Percentiles rank a stretch among this genome's conserved stretches.
These are phyloP conservation scores for Suhomyces kunorum DNA, from an alignment of 1,139 yeast genomes.

Conservation along the genomic window DNA sequence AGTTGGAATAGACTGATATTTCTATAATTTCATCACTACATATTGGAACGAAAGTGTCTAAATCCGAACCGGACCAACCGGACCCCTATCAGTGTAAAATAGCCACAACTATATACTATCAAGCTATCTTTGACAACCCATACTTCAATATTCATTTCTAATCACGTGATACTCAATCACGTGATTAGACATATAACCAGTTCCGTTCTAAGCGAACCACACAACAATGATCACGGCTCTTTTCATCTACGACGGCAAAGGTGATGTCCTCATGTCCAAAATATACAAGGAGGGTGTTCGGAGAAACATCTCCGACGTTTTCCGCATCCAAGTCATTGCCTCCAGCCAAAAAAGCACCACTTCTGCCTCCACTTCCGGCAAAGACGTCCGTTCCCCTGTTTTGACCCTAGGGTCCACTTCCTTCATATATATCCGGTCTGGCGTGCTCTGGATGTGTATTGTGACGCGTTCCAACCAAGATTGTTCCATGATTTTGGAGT, in stretches of 20 bases:
- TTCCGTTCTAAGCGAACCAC: not conserved
- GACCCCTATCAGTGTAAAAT: too few species aligned
- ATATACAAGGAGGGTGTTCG: slow-evolving; percentile 45
- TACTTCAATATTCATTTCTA: too few species aligned
- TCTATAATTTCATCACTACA: too few species aligned
- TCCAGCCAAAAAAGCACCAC: slow-evolving; percentile 27
- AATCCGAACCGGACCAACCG: too few species aligned
- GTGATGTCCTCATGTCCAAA: slow-evolving; percentile 83
- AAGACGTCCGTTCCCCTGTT: slow-evolving; percentile 70
- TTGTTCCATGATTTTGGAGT: slow-evolving; percentile 78
- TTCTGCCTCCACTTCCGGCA: slow-evolving; percentile 17
- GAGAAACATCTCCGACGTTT: slow-evolving; percentile 78
- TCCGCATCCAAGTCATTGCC: slow-evolving; percentile 84
- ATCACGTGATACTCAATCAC: not conserved
- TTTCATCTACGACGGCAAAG: slow-evolving; percentile 73
- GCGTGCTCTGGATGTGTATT: slow-evolving; percentile 77
- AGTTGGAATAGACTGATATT: too few species aligned
- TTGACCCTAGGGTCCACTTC: slow-evolving; percentile 91
- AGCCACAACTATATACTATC: too few species aligned
- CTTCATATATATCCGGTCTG: slow-evolving; percentile 74
- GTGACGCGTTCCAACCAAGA: slow-evolving; percentile 88
- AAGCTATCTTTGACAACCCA: too few species aligned
- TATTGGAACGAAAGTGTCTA: too few species aligned
- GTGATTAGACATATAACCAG: not conserved
- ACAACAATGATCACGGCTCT: slow-evolving; percentile 71